These are phyloP conservation scores for Euphrasia confusa DNA, from an alignment of 257 asterid genomes.

Conservation along the genomic window DNA sequence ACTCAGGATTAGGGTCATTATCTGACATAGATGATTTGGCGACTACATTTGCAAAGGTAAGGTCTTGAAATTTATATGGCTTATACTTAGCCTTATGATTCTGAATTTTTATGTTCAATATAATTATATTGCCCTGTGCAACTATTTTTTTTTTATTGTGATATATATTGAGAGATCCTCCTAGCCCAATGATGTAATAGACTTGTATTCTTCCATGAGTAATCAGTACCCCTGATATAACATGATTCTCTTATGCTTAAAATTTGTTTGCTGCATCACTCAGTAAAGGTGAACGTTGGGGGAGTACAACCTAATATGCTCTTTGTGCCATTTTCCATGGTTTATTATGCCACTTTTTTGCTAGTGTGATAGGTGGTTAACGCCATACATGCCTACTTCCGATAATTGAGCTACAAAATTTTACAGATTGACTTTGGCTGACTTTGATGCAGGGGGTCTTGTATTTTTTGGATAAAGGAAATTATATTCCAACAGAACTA, in stretches of 20 bases:
- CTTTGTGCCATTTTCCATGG: background rate
- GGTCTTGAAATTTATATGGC: conserved; percentile 25
- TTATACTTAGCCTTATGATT: conserved; percentile 15
- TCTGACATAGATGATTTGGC: conserved; percentile 76
- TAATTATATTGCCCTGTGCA: background rate
- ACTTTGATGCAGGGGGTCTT: background rate
- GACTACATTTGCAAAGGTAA: conserved; percentile 74
- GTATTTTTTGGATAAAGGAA: background rate
- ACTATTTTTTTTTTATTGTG: background rate
- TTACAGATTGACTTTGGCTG: background rate
- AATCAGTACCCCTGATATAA: conserved; percentile 5
- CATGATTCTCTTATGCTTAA: conserved; percentile 8
- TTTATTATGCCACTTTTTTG: background rate
- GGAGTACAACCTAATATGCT: background rate
- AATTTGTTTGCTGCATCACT: background rate
- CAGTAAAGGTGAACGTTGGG: background rate
- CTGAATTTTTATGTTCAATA: background rate
- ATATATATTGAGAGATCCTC: conserved; percentile 6
- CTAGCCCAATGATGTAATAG: conserved; percentile 4
- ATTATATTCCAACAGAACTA: background rate
- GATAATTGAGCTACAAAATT: conserved; percentile 3
- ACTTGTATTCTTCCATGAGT: background rate
- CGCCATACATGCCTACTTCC: background rate
- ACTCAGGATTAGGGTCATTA: conserved; percentile 59
- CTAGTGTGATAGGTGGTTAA: conserved; percentile 1